Evolutionary conservation across 352 stramenopile genomes (phyloP), one percentile per base, ranked within the genome.

Genomic region (Thalassiosira oceanica): DNA sequence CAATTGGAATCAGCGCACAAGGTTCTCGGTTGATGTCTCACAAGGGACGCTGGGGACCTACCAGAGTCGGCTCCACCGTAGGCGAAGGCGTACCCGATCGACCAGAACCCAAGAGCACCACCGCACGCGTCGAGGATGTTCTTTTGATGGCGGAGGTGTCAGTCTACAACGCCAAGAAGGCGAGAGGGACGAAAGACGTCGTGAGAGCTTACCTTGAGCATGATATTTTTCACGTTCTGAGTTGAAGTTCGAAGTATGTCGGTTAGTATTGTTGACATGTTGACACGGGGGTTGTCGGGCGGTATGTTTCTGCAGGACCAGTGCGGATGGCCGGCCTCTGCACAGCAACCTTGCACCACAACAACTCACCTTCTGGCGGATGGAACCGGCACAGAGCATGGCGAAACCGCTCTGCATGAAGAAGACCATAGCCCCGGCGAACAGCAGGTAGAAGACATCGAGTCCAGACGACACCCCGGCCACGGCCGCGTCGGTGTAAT

Each of bases 181-280:
- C n/a, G n/a, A n/a, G n/a, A n/a, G n/a, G n/a, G n/a, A n/a, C n/a
- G n/a, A n/a, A n/a, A n/a, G n/a, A n/a, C n/a, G n/a, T n/a, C n/a
- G n/a, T n/a, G n/a, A n/a, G n/a, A n/a, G n/a, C n/a, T n/a, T n/a
- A n/a, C n/a, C n/a, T n/a, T 89, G 11, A 94, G 56, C 51, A 95
- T 79, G 31, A 92, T 92, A 61, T 92, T 93, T 61, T 87, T 80
- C 13, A 87, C 82, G 63, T 93, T 94, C 60, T n/a, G n/a, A n/a
- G n/a, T n/a, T n/a, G n/a, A n/a, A n/a, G n/a, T n/a, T n/a, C n/a
- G n/a, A n/a, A n/a, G n/a, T n/a, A n/a, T n/a, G n/a, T n/a, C n/a
- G n/a, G n/a, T n/a, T n/a, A n/a, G n/a, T n/a, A n/a, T n/a, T n/a
- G n/a, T n/a, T n/a, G n/a, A n/a, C n/a, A n/a, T n/a, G n/a, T n/a